A percentile compares a stretch with the other conserved stretches of the same genome.
These are phyloP conservation scores for Stemphylium lycopersici DNA, from an alignment of 2,329 filamentous ascomycete genomes.

Conservation along the genomic window DNA sequence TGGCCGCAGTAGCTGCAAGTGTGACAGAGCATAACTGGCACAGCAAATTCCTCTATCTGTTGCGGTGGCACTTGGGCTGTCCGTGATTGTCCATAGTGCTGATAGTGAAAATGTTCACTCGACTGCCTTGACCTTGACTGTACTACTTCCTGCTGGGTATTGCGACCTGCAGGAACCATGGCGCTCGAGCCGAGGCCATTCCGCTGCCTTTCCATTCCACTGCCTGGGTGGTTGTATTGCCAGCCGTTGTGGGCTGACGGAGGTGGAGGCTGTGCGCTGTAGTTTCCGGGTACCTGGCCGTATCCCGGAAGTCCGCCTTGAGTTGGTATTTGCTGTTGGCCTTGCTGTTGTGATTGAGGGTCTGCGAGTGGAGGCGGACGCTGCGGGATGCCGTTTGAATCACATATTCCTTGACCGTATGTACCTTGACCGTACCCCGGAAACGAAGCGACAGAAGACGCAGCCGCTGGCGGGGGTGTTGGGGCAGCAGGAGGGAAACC, in stretches of 20 bases:
- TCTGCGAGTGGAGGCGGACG: constrained; percentile 27
- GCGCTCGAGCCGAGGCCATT: constrained; percentile 6
- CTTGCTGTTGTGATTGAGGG: constrained; percentile 11
- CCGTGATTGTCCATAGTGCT: constrained; percentile 18
- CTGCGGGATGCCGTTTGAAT: constrained; percentile 19
- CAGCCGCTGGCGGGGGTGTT: constrained; percentile 32
- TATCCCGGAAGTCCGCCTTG: constrained; percentile 17
- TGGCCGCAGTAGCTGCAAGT: constrained; percentile 43
- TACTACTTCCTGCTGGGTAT: constrained; percentile 14
- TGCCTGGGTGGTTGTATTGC: constrained; percentile 24
- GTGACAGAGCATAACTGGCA: constrained; percentile 41
- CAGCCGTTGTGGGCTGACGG: constrained; percentile 22
- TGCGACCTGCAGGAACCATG: constrained; percentile 22
- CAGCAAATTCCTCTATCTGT: constrained; percentile 20
- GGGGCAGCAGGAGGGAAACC: constrained; percentile 33
- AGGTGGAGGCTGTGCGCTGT: constrained; percentile 16
- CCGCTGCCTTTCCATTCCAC: constrained; percentile 8
- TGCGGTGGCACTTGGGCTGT: constrained; percentile 14
- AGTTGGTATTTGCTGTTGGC: constrained; percentile 16
- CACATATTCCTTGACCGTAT: constrained; percentile 15
- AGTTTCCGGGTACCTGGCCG: constrained; percentile 12
- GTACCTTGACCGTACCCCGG: constrained; percentile 13
- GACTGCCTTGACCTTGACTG: constrained; percentile 19
- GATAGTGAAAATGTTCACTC: constrained; percentile 25
- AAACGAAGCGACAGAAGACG: constrained; percentile 28